phyloP scores from a whole-genome alignment of 352 stramenopile species.

The Plasmopara viticola region DNA sequence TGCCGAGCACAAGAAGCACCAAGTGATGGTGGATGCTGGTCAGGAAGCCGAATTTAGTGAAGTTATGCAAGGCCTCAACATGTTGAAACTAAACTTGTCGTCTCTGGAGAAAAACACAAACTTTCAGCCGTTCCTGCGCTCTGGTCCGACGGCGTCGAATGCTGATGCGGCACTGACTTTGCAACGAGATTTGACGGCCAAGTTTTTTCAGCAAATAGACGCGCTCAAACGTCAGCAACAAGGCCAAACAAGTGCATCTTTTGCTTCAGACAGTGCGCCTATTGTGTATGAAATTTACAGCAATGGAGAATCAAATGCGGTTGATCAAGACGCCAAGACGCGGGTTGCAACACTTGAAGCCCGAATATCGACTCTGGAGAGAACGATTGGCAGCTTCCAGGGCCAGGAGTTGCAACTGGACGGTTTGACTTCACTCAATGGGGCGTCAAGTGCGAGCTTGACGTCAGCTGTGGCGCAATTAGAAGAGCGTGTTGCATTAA shows the following conservation, averaged over 20 bases:
- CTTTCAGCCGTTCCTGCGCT: slow-evolving; percentile 54
- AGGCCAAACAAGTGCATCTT: slow-evolving; percentile 7
- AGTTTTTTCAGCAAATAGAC: slow-evolving; percentile 69
- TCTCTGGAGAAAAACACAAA: slow-evolving; percentile 46
- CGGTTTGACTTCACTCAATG: slow-evolving; percentile 21
- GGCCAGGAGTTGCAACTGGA: slow-evolving; percentile 45
- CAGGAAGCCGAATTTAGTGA: slow-evolving; percentile 62
- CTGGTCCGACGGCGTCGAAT: slow-evolving; percentile 9
- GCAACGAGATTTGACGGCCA: slow-evolving; percentile 61
- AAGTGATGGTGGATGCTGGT: slow-evolving; percentile 50
- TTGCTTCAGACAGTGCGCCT: slow-evolving; percentile 17
- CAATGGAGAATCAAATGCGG: slow-evolving; percentile 62
- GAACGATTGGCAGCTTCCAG: slow-evolving; percentile 47
- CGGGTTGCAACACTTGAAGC: slow-evolving; percentile 53
- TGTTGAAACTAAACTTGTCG: slow-evolving; percentile 55
- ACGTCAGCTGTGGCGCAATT: slow-evolving; percentile 45
- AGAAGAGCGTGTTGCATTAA: slow-evolving; percentile 59
- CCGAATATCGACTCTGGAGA: slow-evolving; percentile 53
- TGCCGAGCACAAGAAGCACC: slow-evolving; percentile 38
- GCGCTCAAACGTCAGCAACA: slow-evolving; percentile 42
- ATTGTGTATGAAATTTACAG: slow-evolving; percentile 82
- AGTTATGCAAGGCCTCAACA: slow-evolving; percentile 54
- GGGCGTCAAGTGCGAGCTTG: slow-evolving; percentile 25
- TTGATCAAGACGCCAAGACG: slow-evolving; percentile 60
- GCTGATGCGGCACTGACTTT: slow-evolving; percentile 42